These are phyloP conservation scores for Mucuna pruriens DNA, from an alignment of 306 rosid genomes.

Conservation along the genomic window DNA sequence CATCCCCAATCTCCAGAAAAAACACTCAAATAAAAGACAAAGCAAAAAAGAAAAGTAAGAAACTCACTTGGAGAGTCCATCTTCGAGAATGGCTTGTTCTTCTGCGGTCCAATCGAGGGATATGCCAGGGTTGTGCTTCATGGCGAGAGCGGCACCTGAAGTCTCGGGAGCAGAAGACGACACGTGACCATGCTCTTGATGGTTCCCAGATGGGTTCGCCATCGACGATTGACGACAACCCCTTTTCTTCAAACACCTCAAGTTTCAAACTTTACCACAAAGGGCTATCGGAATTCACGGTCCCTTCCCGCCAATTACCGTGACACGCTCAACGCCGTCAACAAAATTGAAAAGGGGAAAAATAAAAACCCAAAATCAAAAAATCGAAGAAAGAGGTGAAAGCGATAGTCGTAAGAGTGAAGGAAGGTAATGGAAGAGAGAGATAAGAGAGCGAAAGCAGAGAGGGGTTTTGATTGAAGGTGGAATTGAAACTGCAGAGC, in stretches of 20 bases:
- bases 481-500: slow-evolving; percentile 34
- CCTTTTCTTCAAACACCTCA: slow-evolving; percentile 20
- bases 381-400: slow-evolving; percentile 20
- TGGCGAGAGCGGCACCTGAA: slow-evolving; percentile 58
- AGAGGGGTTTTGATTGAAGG: slow-evolving; percentile 51
- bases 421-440: slow-evolving; percentile 20
- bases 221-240: slow-evolving; percentile 40
- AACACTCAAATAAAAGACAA: background rate
- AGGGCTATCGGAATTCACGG: slow-evolving; percentile 45
- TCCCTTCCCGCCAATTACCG: slow-evolving; percentile 78
- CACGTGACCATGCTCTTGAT: slow-evolving; percentile 74
- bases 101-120: slow-evolving; percentile 85
- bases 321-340: slow-evolving; percentile 31
- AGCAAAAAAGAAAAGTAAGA: background rate
- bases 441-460: slow-evolving; percentile 20
- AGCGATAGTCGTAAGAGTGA: slow-evolving; percentile 34
- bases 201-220: slow-evolving; percentile 73
- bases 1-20: background rate
- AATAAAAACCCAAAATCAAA: background rate
- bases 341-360: background rate
- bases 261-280: slow-evolving; percentile 28
- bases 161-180: slow-evolving; percentile 75
- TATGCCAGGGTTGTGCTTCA: slow-evolving; percentile 97
- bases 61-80: slow-evolving; percentile 82
- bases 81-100: slow-evolving; percentile 83